Base-by-base conservation (phyloP, 371 early-diverging fungal species). In the Saksenaea vasiformis region DNA sequence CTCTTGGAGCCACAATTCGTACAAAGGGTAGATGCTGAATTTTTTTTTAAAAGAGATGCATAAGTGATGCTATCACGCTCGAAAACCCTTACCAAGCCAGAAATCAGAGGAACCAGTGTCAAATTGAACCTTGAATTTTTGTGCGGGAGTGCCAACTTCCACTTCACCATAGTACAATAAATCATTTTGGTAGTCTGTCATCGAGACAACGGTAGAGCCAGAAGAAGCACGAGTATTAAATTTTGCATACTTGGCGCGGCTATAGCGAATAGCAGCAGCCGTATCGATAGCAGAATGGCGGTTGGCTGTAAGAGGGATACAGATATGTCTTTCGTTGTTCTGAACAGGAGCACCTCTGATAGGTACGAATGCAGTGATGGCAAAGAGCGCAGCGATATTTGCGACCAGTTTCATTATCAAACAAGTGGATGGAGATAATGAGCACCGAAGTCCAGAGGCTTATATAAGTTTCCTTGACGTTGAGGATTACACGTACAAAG, bases 81-180 rank as follows among this genome's bases (percentile, higher is more conserved):
- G n/a, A 38, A 11, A 28, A 11, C 14, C 38, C 54, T 67, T 71
- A 65, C 71, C 67, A 60, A 88, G 61, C 91, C 91, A 90, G 56
- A 89, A 68, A 56, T 89, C 82, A 51, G 85, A 76, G 3, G 91
- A 91, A 0, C 91, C 90, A 7, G 91, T 91, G 65, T 91, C 92
- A 61, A 92, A 87, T 36, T 89, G 76, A 13, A 92, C 79, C 62
- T 82, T 77, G 71, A 91, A 74, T 15, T 35, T 64, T 65, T 90
- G 85, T 1, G 81, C 72, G 11, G 92, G 91, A n/a, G 90, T 87
- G 13, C 92, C 92, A 14, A 91, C 65, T 7, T 69, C 36, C 39
- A 88, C 70, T 9, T 53, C 65, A 53, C 87, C 89, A 54, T 84
- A 86, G 73, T 88, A 88, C 68, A 84, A 64, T 19, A 61, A 37